Percentiles rank a stretch among this genome's conserved stretches.
phyloP scores from a whole-genome alignment of 495 filamentous ascomycete genomes.

The Saxophila tyrrhenica region DNA sequence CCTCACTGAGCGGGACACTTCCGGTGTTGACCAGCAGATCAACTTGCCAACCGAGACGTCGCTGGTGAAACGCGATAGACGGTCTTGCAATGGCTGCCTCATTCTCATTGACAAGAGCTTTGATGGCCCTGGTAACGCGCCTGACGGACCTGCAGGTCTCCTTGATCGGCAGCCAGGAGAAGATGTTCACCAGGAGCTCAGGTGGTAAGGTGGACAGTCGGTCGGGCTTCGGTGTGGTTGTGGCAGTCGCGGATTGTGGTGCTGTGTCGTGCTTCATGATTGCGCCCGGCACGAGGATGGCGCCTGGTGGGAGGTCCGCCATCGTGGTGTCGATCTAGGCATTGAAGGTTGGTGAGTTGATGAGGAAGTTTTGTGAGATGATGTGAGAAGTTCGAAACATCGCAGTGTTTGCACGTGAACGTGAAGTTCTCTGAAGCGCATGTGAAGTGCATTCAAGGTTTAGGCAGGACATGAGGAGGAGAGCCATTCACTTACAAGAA shows the following conservation, averaged over 20 bases:
- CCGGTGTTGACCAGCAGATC: background rate
- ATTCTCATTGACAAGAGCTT: background rate
- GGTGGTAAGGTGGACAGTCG: background rate
- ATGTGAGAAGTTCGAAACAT: no score
- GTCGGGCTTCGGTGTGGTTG: background rate
- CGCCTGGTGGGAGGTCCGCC: no score
- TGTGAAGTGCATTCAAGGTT: no score
- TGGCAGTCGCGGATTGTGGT: background rate
- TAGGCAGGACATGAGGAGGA: no score
- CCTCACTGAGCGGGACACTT: background rate
- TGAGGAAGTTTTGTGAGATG: no score
- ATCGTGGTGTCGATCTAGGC: no score
- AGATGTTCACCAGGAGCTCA: background rate
- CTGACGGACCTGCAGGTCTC: background rate
- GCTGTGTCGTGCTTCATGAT: background rate
- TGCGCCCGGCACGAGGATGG: no score
- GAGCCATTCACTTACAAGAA: no score
- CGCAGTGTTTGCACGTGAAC: no score
- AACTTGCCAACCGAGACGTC: background rate
- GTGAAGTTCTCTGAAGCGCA: no score
- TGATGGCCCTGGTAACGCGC: background rate
- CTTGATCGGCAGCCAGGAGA: background rate
- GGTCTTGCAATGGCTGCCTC: background rate
- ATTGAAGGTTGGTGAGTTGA: no score
- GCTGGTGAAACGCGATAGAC: background rate